phyloP scores from a whole-genome alignment of 768 basidiomycete genomes.

The Leccinellum rugosiceps region DNA sequence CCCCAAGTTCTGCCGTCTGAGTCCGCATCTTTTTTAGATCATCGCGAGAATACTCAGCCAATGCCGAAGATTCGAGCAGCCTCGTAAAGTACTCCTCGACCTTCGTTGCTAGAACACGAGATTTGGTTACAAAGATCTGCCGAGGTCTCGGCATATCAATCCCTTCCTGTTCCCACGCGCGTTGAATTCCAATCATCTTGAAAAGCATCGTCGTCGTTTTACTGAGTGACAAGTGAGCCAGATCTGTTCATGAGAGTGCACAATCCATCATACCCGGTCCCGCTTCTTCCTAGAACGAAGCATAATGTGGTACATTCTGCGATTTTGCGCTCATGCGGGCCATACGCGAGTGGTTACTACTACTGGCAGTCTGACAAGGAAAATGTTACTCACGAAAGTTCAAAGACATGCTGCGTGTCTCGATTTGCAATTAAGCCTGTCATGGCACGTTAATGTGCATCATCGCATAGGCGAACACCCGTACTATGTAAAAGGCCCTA shows the following conservation, averaged over 20 bases:
- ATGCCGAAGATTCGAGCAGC: slow-evolving; percentile 43
- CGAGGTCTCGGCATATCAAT: slow-evolving; percentile 45
- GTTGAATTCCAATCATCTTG: slow-evolving; percentile 69
- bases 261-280: slow-evolving; percentile 54
- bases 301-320: slow-evolving; percentile 59
- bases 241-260: background rate
- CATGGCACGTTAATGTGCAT: background rate
- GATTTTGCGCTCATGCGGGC: slow-evolving; percentile 50
- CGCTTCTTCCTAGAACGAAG: slow-evolving; percentile 68
- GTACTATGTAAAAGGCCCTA: slow-evolving; percentile 25
- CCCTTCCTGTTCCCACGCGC: slow-evolving; percentile 41
- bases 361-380: slow-evolving; percentile 10
- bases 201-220: slow-evolving; percentile 78
- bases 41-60: slow-evolving; percentile 34
- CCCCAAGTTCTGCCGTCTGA: slow-evolving; percentile 23
- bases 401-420: slow-evolving; percentile 27
- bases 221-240: slow-evolving; percentile 30
- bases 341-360: slow-evolving; percentile 12
- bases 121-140: slow-evolving; percentile 74
- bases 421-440: slow-evolving; percentile 24
- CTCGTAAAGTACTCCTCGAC: slow-evolving; percentile 66
- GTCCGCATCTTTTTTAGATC: slow-evolving; percentile 35
- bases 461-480: background rate
- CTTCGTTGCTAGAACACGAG: slow-evolving; percentile 59
- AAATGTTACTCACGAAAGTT: slow-evolving; percentile 19